Base-by-base conservation (phyloP, 345 rosid species). In the Diplotaxis tenuifolia region DNA sequence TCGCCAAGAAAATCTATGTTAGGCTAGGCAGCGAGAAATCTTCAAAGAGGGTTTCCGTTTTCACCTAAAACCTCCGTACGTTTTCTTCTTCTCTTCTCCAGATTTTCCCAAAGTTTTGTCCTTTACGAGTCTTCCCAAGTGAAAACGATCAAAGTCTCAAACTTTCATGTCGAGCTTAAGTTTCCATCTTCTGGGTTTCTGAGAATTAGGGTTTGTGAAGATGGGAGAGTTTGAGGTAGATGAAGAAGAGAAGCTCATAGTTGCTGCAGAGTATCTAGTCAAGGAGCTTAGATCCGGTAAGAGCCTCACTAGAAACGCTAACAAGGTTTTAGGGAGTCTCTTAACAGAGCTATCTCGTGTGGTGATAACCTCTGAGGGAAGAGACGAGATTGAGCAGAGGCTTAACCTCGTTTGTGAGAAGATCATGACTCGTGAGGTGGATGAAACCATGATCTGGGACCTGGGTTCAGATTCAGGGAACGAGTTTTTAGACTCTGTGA, bases 361-460 rank as follows among this genome's bases (percentile, higher is more conserved):
- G 32, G n/a, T 10, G 7, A 20, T 14, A 0, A 28, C 45, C 22
- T 19, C 74, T 36, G 73, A 74, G 19, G 82, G 82, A 56, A 76
- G 58, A 42, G 68, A 71, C 16, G 89, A 86, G 76, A 75, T 74
- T 73, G 86, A 83, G 72, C 76, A 61, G 71, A 81, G 74, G 71
- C 83, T 89, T 45, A 75, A 76, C 82, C 61, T 70, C 73, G 70
- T 88, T 79, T 81, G 82, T 66, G 91, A 89, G 64, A 86, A 89
- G 84, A 86, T 93, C 71, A 75, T 82, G 83, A 83, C 75, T 53
- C 78, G 93, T 76, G 94, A 91, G 72, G 73, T 81, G 0, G 97
- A 86, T 80, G 87, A 88, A 73, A 81, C 91, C 3, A 86, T 89
- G 91, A 86, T 89, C 47, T 91, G 96, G 94, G 91, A 88, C 49